Evolutionary conservation across 208 protist species (phyloP).

Genomic region (Sergeia podlipaevii): DNA sequence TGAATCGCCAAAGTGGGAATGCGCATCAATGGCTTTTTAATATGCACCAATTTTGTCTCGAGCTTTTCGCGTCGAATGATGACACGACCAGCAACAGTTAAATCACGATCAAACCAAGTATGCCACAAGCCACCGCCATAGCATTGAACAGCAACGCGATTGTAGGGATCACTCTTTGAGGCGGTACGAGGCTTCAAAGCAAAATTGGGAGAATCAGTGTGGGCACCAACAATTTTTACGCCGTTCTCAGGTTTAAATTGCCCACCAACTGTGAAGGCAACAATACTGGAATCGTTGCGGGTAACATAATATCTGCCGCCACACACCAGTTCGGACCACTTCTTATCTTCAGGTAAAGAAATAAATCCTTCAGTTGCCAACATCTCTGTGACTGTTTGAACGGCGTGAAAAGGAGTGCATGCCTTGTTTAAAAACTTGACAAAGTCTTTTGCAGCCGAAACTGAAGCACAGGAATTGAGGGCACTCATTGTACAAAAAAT

Average conservation of each 20-base stretch:
- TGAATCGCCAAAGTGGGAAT: slow-evolving; percentile 97
- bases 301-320: slow-evolving; percentile 96
- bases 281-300: slow-evolving; percentile 94
- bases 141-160: slow-evolving; percentile 74
- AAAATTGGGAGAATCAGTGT: slow-evolving; percentile 97
- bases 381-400: slow-evolving; percentile 42
- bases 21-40: slow-evolving; percentile 92
- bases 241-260: slow-evolving; percentile 82
- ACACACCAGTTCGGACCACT: slow-evolving; percentile 56
- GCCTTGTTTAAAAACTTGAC: slow-evolving; percentile 62
- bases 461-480: slow-evolving; percentile 16
- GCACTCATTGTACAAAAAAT: too few relatives aligned
- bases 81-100: slow-evolving; percentile 85
- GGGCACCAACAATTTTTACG: slow-evolving; percentile 95
- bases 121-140: slow-evolving; percentile 90
- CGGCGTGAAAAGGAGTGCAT: slow-evolving; percentile 77
- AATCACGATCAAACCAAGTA: slow-evolving; percentile 90
- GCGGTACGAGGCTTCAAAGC: slow-evolving; percentile 67
- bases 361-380: slow-evolving; percentile 46
- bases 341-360: slow-evolving; percentile 49
- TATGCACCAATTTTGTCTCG: slow-evolving; percentile 54
- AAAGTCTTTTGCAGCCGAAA: slow-evolving; percentile 49
- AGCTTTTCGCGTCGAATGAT: slow-evolving; percentile 38
- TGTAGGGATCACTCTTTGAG: slow-evolving; percentile 33
- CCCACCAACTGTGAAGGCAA: slow-evolving; percentile 96